Percentiles rank a stretch among this genome's conserved stretches.
Conservation (phyloP, 1,284 basidiomycete genomes). For the Boletus coffeatus region DNA sequence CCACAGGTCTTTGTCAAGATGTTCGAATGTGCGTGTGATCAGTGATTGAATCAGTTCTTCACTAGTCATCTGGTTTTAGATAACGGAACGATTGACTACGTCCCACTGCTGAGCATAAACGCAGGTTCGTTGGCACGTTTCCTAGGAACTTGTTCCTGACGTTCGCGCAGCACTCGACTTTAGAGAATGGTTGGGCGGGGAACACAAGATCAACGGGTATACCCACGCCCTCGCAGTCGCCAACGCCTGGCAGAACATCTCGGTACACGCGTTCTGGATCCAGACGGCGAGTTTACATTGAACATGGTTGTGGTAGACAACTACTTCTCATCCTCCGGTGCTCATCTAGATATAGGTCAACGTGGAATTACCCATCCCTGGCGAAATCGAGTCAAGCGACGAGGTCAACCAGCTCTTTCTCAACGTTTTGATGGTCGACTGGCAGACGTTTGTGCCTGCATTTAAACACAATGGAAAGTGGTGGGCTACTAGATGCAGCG, state of each 20-base stretch:
- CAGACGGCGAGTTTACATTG: slow-evolving; percentile 57
- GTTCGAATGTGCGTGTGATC: slow-evolving; percentile 53
- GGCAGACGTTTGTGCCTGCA: slow-evolving; percentile 31
- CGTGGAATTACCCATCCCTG: slow-evolving; percentile 50
- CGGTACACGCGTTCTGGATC: slow-evolving; percentile 61
- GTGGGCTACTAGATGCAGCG: slow-evolving; percentile 63
- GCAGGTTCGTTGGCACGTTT: slow-evolving; percentile 37
- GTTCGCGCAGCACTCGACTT: slow-evolving; percentile 61
- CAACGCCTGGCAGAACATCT: slow-evolving; percentile 56
- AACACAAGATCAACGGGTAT: slow-evolving; percentile 72
- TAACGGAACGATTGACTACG: slow-evolving; percentile 65
- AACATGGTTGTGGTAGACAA: slow-evolving; percentile 58
- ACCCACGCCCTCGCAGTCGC: slow-evolving; percentile 65
- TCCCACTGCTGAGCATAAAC: slow-evolving; percentile 48
- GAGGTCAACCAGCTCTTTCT: slow-evolving; percentile 34
- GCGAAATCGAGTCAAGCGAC: slow-evolving; percentile 25
- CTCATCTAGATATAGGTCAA: slow-evolving; percentile 34
- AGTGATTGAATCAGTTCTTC: too few species aligned
- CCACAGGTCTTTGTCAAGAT: slow-evolving; percentile 48
- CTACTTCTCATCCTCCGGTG: not conserved
- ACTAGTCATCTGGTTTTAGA: slow-evolving; percentile 36
- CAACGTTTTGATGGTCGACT: slow-evolving; percentile 36
- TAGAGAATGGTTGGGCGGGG: slow-evolving; percentile 78
- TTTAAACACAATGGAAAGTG: slow-evolving; percentile 58
- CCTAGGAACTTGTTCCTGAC: slow-evolving; percentile 19